These are phyloP conservation scores for Scalesia atractyloides DNA, from an alignment of 129 eudicot genomes.

Conservation along the genomic window DNA sequence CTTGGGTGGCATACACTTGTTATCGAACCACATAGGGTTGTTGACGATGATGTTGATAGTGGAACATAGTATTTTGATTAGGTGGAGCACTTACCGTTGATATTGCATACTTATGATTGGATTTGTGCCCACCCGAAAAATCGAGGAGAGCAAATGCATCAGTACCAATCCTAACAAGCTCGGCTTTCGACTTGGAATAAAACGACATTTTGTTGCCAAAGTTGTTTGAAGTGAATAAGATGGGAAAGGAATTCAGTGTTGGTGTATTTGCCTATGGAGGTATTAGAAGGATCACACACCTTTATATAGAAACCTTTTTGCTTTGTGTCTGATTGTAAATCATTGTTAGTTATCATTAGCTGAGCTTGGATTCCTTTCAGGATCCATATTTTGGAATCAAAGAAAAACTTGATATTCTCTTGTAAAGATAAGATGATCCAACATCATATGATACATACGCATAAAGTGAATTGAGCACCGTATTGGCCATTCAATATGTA, in stretches of 20 bases:
- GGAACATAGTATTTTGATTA: not conserved
- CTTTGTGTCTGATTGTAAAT: not conserved
- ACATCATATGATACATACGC: not conserved
- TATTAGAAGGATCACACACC: not conserved
- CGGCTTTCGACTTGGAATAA: conserved; percentile 13
- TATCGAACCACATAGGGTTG: conserved; percentile 11
- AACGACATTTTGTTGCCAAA: not conserved
- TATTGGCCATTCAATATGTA: not conserved
- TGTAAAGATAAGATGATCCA: not conserved
- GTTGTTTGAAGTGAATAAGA: not conserved
- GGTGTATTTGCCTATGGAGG: conserved; percentile 2
- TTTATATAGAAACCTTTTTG: conserved; percentile 23
- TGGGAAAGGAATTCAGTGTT: not conserved
- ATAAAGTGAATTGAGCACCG: not conserved
- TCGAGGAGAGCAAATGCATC: conserved; percentile 30
- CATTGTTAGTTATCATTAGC: not conserved
- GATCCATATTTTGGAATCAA: conserved; percentile 12
- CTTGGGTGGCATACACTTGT: not conserved
- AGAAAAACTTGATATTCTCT: conserved; percentile 4
- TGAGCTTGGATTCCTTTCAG: not conserved
- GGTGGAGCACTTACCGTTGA: not conserved
- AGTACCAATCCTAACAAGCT: conserved; percentile 29
- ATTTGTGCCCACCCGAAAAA: conserved; percentile 6
- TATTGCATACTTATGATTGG: conserved; percentile 4
- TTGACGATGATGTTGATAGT: conserved; percentile 20